phyloP scores from a whole-genome alignment of 2,329 filamentous ascomycete genomes.

The Byssochlamys sp. region DNA sequence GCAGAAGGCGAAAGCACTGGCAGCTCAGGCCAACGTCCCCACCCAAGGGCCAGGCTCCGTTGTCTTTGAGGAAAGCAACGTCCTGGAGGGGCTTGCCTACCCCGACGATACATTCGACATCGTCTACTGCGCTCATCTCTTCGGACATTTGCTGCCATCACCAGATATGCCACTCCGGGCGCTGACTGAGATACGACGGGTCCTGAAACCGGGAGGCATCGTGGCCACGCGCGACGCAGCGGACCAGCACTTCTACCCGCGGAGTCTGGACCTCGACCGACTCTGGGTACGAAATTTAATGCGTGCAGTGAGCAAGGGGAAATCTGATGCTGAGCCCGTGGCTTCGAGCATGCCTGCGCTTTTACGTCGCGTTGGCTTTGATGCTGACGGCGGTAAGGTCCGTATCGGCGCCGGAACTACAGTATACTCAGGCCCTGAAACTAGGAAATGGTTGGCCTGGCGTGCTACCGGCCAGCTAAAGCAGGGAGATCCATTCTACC shows the following conservation, averaged over 20 bases:
- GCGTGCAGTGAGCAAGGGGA: constrained; percentile 8
- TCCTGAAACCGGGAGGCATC: constrained; percentile 36
- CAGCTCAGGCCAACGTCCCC: constrained; percentile 7
- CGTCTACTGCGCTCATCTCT: constrained; percentile 36
- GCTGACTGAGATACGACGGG: constrained; percentile 16
- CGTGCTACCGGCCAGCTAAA: constrained; percentile 18
- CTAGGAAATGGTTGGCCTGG: constrained; percentile 18
- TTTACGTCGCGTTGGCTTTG: constrained; percentile 23
- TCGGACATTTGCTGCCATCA: constrained; percentile 34
- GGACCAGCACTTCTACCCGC: constrained; percentile 25
- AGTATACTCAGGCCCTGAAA: constrained; percentile 18
- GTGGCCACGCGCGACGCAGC: constrained; percentile 25
- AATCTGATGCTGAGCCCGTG: constrained; percentile 10
- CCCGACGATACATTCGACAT: constrained; percentile 35
- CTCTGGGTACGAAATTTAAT: constrained; percentile 18
- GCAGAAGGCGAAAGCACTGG: constrained; percentile 17
- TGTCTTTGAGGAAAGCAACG: constrained; percentile 25
- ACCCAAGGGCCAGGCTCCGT: constrained; percentile 12
- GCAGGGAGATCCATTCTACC: constrained; percentile 21
- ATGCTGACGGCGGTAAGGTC: constrained; percentile 15
- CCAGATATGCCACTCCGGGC: constrained; percentile 14
- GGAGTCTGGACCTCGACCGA: constrained; percentile 17
- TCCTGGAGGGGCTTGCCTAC: constrained; percentile 31
- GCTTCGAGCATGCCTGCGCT: constrained; percentile 21
- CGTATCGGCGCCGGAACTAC: constrained; percentile 20